Conservation (phyloP, 352 stramenopile species). For the Phytophthora fragariae region DNA sequence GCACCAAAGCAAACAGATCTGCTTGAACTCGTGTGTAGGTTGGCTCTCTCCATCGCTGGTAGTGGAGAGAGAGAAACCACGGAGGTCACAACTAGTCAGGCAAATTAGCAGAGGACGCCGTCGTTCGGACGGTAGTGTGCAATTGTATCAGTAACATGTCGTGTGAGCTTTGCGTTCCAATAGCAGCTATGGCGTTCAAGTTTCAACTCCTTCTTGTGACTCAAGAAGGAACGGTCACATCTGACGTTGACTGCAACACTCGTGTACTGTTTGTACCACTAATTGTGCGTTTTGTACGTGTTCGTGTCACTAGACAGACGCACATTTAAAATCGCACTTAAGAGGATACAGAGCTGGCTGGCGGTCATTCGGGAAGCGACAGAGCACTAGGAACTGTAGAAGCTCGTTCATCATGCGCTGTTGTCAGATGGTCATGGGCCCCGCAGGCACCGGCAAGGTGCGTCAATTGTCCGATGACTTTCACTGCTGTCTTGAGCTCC, state of each 20-base stretch:
- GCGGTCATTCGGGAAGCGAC: conserved; percentile 29
- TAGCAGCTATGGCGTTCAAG: neutral
- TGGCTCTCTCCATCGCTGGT: conserved; percentile 26
- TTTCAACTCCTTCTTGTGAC: neutral
- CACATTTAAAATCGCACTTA: conserved; percentile 20
- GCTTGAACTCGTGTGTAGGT: conserved; percentile 19
- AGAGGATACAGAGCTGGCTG: conserved; percentile 7
- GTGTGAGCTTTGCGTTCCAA: conserved; percentile 16
- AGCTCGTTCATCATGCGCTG: conserved; percentile 70
- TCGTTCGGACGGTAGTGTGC: conserved; percentile 26
- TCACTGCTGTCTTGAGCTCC: neutral
- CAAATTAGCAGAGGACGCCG: conserved; percentile 12
- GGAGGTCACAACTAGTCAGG: conserved; percentile 11
- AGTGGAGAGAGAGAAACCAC: conserved; percentile 25
- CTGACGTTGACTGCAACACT: neutral
- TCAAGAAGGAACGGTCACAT: neutral
- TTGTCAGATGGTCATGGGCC: conserved; percentile 93
- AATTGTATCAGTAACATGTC: conserved; percentile 39
- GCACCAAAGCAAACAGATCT: conserved; percentile 12
- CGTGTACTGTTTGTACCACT: neutral
- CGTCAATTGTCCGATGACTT: neutral
- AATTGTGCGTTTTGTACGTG: neutral
- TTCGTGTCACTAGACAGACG: neutral
- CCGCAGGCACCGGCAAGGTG: conserved; percentile 92
- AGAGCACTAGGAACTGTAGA: conserved; percentile 12